Percentiles rank a stretch among this genome's conserved stretches.
These are phyloP conservation scores for Brassica cretica DNA, from an alignment of 345 rosid species.

Conservation along the genomic window DNA sequence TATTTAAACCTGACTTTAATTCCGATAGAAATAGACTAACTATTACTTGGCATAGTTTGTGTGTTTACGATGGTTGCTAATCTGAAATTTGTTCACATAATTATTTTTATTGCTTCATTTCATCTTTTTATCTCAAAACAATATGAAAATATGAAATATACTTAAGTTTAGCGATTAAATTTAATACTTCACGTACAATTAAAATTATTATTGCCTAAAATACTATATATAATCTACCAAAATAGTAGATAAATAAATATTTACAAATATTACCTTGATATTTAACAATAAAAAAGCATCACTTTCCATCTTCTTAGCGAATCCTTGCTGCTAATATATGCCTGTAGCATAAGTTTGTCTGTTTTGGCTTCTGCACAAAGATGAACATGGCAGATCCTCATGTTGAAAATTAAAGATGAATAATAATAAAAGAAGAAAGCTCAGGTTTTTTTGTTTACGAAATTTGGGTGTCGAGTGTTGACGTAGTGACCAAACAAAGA, in stretches of 20 bases:
- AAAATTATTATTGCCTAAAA: background rate
- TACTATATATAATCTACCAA: background rate
- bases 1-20: background rate
- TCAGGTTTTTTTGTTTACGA: background rate
- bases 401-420: background rate
- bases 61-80: background rate
- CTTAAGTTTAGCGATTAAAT: background rate
- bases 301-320: background rate
- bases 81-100: background rate
- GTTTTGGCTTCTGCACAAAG: background rate
- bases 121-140: too few relatives aligned
- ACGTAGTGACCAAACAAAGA: background rate
- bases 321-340: background rate
- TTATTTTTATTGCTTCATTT: too few relatives aligned
- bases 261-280: background rate
- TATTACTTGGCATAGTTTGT: background rate
- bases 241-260: background rate
- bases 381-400: background rate
- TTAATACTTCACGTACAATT: background rate
- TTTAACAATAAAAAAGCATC: background rate
- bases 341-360: background rate
- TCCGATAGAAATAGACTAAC: background rate
- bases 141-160: background rate
- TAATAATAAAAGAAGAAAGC: background rate
- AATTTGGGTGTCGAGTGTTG: background rate